Base-by-base conservation (phyloP, 176 grass and related monocot species). In the Juncus inflexus region DNA sequence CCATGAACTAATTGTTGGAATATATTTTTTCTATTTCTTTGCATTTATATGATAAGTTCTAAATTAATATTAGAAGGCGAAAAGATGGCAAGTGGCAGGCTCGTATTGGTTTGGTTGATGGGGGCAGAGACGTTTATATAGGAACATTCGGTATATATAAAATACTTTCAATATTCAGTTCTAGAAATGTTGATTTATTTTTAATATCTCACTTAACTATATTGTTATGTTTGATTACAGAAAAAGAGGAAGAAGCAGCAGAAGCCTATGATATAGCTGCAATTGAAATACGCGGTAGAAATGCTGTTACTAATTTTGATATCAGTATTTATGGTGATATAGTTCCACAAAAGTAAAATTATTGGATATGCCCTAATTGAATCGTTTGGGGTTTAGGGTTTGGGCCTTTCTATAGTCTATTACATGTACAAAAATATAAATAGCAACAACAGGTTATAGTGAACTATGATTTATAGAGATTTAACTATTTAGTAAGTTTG, bases 31-130 rank as follows among this genome's bases (percentile, higher is more conserved):
- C n/a, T n/a, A n/a, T n/a, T 69, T 40, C 9, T 59, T 62, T 3
- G 63, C 38, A 47, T 41, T 35, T 62, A 76, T 42, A 62, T 60
- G 9, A 57, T 35, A 62, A 68, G 39, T 50, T 47, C 40, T 64
- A 72, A 49, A 57, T 63, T 5, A 43, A 80, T 67, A 19, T 76
- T 61, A 87, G 84, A 84, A 89, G 94, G 80, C 82, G 78, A 79
- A 99, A 99, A 83, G 94, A 99, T 55, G 88, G 94, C 43, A 89
- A 86, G 69, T 99, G 94, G 94, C 94, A 99, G 74, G 83, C 94
- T 61, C 82, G 94, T 66, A 99, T 99, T 69, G 94, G 94, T 61
- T 74, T 87, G 52, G 79, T 99, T 84, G 88, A 83, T 79, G 85
- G 83, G 38, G 83, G 85, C 12, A 99, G 86, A 84, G 94, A 99